Evolutionary conservation across 2,329 filamentous ascomycete genomes (phyloP), one percentile per base, ranked within the genome.

Genomic region (Chrysoporthe deuterocubensis): DNA sequence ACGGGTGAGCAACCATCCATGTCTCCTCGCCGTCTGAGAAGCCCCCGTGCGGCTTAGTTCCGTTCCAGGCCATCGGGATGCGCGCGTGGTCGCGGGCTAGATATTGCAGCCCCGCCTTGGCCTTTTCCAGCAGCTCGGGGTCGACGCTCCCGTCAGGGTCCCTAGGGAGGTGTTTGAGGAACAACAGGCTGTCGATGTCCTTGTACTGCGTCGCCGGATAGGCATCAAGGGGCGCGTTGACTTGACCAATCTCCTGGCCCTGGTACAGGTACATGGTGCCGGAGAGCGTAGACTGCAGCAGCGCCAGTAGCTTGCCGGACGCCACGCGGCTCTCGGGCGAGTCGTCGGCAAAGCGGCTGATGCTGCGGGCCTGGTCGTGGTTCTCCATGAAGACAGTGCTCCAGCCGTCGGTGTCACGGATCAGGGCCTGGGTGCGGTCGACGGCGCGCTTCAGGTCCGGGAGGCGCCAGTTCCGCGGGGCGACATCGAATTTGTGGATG

Each of bases 251-350:
- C 76, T 92, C 89, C 74, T 92, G 88, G 14, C 89, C 89, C 75
- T 91, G 89, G 74, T 90, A 91, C n/a, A 91, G 78, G 73, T 89
- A 91, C 0, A 88, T 81, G 0, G 89, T 90, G 18, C 89, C 89
- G 2, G 85, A 82, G 70, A 89, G 85, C 62, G 87, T 80, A 3
- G 80, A 82, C 67, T 88, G 80, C 69, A 89, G 82, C 9, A 85
- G 80, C 26, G 87, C 84, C 18, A 91, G 78, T 77, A 90, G 83
- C 77, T 90, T 90, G 11, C 85, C 85, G 21, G 85, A 84, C 7
- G 79, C 74, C 9, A 77, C 76, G 11, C 86, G 81, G 71, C 84
- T 77, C 72, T 83, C 77, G 3, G 84, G 82, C n/a, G 78, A 78
- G 46, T 86, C 84, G 57, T 81, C 78, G 6, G 81, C 81, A 69